Percentiles rank a stretch among this genome's conserved stretches.
Conservation (phyloP, 805 yeast species). For the Brettanomyces naardenensis region DNA sequence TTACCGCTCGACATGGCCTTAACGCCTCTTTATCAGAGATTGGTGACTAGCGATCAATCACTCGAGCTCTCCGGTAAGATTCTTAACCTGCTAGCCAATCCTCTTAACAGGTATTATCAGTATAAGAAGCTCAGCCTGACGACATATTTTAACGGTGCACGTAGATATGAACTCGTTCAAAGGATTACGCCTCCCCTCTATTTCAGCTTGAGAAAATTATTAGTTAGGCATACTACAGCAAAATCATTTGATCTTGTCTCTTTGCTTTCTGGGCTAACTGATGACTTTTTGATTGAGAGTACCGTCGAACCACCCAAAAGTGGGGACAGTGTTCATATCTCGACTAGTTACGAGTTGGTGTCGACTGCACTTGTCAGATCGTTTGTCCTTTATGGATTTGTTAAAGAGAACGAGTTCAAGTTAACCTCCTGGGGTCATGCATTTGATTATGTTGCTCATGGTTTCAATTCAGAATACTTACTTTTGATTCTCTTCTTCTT, state of each 20-base stretch:
- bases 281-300: constrained; percentile 23
- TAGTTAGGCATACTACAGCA: constrained; percentile 24
- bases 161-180: constrained; percentile 35
- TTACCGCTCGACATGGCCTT: constrained; percentile 58
- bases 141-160: constrained; percentile 20
- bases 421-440: constrained; percentile 46
- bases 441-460: constrained; percentile 30
- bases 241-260: constrained; percentile 26
- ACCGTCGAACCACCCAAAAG: constrained; percentile 7
- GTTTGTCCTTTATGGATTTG: constrained; percentile 42
- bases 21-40: constrained; percentile 47
- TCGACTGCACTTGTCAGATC: constrained; percentile 49
- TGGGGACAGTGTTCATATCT: constrained; percentile 24
- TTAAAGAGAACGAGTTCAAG: constrained; percentile 32
- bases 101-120: constrained; percentile 80
- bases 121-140: constrained; percentile 53
- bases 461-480: constrained; percentile 30
- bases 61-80: constrained; percentile 51
- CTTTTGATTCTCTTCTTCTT: constrained; percentile 40
- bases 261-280: constrained; percentile 23
- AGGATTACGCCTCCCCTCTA: constrained; percentile 48
- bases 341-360: constrained; percentile 43
- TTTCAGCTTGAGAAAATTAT: constrained; percentile 28
- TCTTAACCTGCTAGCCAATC: constrained; percentile 59
- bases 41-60: constrained; percentile 38